phyloP scores from a whole-genome alignment of 345 rosid species.

The Eucalyptus shirleyi region DNA sequence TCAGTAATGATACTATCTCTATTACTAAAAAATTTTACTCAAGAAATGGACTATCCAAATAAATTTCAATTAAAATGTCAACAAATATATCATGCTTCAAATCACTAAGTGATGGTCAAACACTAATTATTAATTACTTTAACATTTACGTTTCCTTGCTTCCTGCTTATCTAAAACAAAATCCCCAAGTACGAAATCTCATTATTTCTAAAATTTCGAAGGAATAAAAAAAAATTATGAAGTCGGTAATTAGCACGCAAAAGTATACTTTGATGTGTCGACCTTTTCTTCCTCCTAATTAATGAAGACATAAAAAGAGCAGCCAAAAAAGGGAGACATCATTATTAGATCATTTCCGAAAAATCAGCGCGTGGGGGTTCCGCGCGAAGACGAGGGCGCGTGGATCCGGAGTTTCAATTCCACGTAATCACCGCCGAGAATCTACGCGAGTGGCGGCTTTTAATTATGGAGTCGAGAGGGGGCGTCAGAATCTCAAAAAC shows the following conservation, averaged over 20 bases:
- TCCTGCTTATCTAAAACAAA: background rate
- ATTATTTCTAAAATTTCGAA: background rate
- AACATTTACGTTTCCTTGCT: background rate
- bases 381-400: background rate
- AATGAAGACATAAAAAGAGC: background rate
- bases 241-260: background rate
- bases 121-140: background rate
- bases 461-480: background rate
- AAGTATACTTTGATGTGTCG: background rate
- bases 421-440: background rate
- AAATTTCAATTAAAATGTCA: background rate
- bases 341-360: background rate
- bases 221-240: background rate
- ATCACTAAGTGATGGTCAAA: background rate
- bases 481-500: background rate
- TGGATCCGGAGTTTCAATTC: background rate
- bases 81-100: background rate
- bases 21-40: background rate
- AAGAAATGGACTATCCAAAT: background rate
- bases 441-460: background rate
- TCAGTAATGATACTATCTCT: accelerated
- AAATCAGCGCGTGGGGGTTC: background rate
- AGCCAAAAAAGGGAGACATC: background rate
- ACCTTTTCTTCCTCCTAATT: background rate
- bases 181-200: background rate